Conservation (phyloP, 345 rosid genomes). For the Gossypium turneri region DNA sequence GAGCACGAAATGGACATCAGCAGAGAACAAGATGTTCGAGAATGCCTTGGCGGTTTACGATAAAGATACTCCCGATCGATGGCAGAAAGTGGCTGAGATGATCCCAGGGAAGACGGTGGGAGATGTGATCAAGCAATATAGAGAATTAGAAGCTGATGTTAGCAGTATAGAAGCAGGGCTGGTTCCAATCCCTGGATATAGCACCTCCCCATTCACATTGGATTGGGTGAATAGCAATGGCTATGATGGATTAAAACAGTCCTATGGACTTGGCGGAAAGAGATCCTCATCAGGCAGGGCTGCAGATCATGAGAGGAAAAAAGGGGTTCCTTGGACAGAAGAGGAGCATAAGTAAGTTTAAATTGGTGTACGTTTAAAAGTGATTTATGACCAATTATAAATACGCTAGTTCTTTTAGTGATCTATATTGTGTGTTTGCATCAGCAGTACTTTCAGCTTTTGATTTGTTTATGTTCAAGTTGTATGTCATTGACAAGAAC, state of each 20-base stretch:
- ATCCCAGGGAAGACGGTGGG: conserved; percentile 69
- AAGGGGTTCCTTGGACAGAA: conserved; percentile 98
- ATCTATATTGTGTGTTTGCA: background rate
- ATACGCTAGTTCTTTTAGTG: background rate
- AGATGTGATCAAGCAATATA: conserved; percentile 60
- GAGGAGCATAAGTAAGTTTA: conserved; percentile 82
- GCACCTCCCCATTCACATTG: conserved; percentile 48
- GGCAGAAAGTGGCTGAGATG: conserved; percentile 57
- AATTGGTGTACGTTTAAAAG: background rate
- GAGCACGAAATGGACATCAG: conserved; percentile 61
- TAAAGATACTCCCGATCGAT: conserved; percentile 66
- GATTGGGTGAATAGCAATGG: conserved; percentile 45
- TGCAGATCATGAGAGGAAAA: conserved; percentile 86
- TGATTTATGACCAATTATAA: background rate
- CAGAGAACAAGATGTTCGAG: conserved; percentile 86
- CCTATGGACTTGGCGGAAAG: conserved; percentile 54
- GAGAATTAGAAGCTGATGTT: conserved; percentile 63
- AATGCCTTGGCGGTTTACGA: conserved; percentile 73
- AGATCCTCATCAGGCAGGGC: conserved; percentile 51
- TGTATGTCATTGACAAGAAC: background rate
- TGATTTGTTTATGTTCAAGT: background rate
- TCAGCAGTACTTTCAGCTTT: background rate
- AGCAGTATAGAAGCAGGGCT: conserved; percentile 66
- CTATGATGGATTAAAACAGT: conserved; percentile 46
- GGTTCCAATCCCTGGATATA: conserved; percentile 58